A percentile compares a stretch with the other conserved stretches of the same genome.
Evolutionary conservation across 306 rosid species (phyloP).

Genomic region (Prunus davidiana): DNA sequence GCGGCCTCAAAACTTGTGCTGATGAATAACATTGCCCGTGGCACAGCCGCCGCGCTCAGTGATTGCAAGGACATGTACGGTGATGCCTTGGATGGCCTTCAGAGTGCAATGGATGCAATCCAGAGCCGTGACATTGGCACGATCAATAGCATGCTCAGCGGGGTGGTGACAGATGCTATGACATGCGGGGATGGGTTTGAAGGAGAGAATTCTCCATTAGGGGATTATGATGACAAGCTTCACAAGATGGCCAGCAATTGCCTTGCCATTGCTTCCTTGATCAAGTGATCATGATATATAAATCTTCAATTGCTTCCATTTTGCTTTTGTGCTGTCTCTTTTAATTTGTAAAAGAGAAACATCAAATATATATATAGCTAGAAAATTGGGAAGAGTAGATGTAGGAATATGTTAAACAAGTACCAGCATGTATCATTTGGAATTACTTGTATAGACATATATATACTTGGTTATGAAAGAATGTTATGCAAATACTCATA

Average conservation of each 20-base stretch:
- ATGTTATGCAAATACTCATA: neutral
- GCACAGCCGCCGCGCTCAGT: neutral
- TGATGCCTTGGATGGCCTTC: constrained; percentile 28
- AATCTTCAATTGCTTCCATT: neutral
- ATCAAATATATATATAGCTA: neutral
- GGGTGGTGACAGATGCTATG: constrained; percentile 27
- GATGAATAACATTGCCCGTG: neutral
- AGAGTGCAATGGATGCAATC: constrained; percentile 26
- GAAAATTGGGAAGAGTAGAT: neutral
- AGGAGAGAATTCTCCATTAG: constrained; percentile 8
- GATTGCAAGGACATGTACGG: constrained; percentile 25
- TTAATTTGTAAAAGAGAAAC: neutral
- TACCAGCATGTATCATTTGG: neutral
- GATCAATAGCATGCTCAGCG: constrained; percentile 32
- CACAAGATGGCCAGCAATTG: constrained; percentile 34
- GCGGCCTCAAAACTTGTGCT: neutral
- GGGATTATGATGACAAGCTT: constrained; percentile 12
- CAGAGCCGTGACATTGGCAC: constrained; percentile 22
- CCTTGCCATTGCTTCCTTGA: constrained; percentile 33
- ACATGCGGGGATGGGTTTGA: constrained; percentile 33
- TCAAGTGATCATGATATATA: neutral
- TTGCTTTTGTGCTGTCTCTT: neutral
- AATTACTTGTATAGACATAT: no score
- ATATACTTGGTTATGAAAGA: neutral
- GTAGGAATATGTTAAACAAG: neutral